Percentiles rank a stretch among this genome's conserved stretches.
Conservation (phyloP, 441 rosid genomes). For the Pelargonium fulgidum region DNA sequence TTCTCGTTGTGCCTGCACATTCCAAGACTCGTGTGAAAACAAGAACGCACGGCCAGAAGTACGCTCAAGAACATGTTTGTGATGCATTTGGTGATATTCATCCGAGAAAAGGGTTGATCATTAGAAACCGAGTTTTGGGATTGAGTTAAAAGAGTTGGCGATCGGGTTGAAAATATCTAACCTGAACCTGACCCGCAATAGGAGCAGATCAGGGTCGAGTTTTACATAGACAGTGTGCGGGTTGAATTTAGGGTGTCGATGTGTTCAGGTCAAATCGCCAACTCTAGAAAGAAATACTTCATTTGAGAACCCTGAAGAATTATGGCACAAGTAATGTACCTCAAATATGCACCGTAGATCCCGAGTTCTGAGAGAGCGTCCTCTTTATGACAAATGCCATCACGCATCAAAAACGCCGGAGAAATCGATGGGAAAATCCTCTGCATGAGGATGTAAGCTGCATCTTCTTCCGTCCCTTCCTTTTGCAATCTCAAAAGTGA, state of each 20-base stretch:
- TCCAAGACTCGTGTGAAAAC: slow-evolving; percentile 13
- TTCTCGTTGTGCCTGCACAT: slow-evolving; percentile 74
- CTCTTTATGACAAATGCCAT: slow-evolving; percentile 64
- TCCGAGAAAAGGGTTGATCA: background rate
- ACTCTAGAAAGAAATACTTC: too few species aligned
- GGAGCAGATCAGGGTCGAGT: too few species aligned
- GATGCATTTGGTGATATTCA: background rate
- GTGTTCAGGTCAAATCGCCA: too few species aligned
- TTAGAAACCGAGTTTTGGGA: background rate
- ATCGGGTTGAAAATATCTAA: too few species aligned
- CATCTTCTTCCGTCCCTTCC: slow-evolving; percentile 61
- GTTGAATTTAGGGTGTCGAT: too few species aligned
- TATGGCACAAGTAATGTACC: slow-evolving; percentile 35
- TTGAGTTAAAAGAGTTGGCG: background rate
- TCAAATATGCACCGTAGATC: slow-evolving; percentile 69
- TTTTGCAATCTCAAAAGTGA: slow-evolving; percentile 60
- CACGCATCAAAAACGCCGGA: slow-evolving; percentile 62
- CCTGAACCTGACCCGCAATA: too few species aligned
- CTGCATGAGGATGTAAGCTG: slow-evolving; percentile 96
- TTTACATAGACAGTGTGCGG: too few species aligned
- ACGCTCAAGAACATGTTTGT: background rate
- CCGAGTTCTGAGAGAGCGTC: slow-evolving; percentile 86
- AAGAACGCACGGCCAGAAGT: background rate
- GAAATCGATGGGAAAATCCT: slow-evolving; percentile 74
- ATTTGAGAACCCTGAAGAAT: background rate